Conservation (phyloP, 2,329 filamentous ascomycete species). For the Fusarium bulbicola region DNA sequence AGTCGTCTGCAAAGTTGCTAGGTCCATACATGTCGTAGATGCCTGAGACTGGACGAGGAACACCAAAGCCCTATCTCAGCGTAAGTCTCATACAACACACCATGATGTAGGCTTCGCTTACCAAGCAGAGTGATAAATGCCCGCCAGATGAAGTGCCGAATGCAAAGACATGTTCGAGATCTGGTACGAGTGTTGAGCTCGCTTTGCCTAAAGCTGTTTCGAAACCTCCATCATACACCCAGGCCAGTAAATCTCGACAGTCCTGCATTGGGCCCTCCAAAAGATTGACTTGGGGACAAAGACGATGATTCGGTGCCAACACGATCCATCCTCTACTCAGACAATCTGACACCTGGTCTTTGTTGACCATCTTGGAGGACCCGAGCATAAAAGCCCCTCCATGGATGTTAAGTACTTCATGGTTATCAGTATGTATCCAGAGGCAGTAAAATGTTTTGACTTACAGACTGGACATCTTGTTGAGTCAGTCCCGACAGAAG, state of each 20-base stretch:
- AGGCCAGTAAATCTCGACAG: constrained; percentile 1
- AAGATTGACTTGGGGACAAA: constrained; percentile 1
- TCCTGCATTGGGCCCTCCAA: not conserved
- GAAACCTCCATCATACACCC: not conserved
- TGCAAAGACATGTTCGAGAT: constrained; percentile 3
- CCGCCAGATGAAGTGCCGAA: constrained; percentile 11
- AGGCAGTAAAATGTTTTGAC: accelerated
- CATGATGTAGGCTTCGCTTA: accelerated
- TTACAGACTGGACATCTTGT: not conserved
- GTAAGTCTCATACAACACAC: accelerated
- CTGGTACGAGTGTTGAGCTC: not conserved
- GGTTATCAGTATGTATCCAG: accelerated
- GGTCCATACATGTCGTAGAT: not conserved
- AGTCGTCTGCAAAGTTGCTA: not conserved
- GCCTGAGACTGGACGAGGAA: not conserved
- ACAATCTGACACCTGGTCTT: constrained; percentile 1
- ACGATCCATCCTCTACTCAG: constrained; percentile 2
- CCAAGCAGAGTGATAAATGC: not conserved
- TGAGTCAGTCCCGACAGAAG: accelerated
- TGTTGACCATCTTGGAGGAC: constrained; percentile 11
- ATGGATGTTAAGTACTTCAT: constrained; percentile 1
- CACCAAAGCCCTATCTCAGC: not conserved
- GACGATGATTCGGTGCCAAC: not conserved
- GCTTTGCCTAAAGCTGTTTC: not conserved
- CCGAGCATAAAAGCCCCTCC: constrained; percentile 15